A percentile compares a stretch with the other conserved stretches of the same genome.
Conservation (phyloP, 495 filamentous ascomycete genomes). For the Trichoderma asperelloides region DNA sequence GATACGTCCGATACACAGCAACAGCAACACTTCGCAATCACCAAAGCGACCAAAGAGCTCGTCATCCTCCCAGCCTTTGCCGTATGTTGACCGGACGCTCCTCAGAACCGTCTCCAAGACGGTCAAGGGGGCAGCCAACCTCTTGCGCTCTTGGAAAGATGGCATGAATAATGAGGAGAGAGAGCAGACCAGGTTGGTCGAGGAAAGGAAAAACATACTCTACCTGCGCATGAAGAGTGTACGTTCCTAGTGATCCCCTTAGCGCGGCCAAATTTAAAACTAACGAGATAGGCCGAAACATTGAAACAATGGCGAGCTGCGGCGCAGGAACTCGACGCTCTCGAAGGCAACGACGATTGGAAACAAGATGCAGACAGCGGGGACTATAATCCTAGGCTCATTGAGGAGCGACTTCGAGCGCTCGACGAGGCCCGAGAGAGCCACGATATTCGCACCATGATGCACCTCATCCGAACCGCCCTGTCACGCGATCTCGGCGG, state of each 20-base stretch:
- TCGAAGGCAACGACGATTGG: slow-evolving; percentile 79
- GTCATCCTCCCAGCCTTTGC: background rate
- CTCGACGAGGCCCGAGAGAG: slow-evolving; percentile 67
- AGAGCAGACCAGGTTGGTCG: slow-evolving; percentile 35
- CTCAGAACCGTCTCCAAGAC: background rate
- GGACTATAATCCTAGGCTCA: slow-evolving; percentile 62
- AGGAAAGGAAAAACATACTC: slow-evolving; percentile 55
- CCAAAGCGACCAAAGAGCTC: background rate
- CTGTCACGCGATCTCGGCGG: slow-evolving; percentile 73
- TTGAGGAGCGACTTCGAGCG: slow-evolving; percentile 58
- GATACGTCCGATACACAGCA: background rate
- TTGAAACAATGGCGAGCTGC: slow-evolving; percentile 56
- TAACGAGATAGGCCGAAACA: slow-evolving; percentile 43
- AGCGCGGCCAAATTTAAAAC: too few relatives aligned
- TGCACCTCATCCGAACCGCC: slow-evolving; percentile 72
- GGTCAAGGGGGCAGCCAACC: slow-evolving; percentile 29
- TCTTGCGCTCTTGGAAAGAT: slow-evolving; percentile 43
- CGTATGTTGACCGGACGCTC: background rate
- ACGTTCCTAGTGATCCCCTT: slow-evolving; percentile 15
- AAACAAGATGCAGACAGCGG: slow-evolving; percentile 49
- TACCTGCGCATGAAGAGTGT: slow-evolving; percentile 55
- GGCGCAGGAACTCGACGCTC: slow-evolving; percentile 67
- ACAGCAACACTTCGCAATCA: background rate
- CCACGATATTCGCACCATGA: slow-evolving; percentile 63
- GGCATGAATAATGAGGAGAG: slow-evolving; percentile 48